Conservation (phyloP, 108 stramenopile genomes). For the Schizochytrium sp. region DNA sequence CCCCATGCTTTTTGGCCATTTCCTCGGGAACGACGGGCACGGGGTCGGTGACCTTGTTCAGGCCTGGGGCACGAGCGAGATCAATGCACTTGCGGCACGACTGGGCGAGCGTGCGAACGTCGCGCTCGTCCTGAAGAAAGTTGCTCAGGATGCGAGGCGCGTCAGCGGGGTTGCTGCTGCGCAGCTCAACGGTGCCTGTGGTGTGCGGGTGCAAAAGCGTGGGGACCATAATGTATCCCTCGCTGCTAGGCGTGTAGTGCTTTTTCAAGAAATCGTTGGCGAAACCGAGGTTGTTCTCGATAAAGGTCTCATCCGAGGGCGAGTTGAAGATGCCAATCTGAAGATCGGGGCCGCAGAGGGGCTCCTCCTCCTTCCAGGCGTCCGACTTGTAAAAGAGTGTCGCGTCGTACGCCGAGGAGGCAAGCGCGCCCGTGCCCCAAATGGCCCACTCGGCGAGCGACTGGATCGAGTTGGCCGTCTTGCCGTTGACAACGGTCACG, state of each 20-base stretch:
- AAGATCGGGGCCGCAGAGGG: not conserved
- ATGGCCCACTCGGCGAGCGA: not conserved
- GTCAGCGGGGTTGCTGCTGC: not conserved
- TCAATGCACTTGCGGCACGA: not conserved
- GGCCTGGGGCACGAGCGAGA: not conserved
- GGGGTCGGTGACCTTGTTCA: not conserved
- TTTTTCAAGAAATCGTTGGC: not conserved
- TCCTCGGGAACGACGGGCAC: not conserved
- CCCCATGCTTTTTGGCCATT: not conserved
- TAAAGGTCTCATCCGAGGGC: not conserved
- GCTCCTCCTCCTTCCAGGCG: not conserved
- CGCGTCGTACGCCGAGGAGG: not conserved
- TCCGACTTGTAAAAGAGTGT: not conserved
- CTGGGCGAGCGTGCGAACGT: not conserved
- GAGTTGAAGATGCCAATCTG: constrained; percentile 5
- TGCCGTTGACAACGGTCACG: not conserved
- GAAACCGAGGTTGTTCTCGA: not conserved
- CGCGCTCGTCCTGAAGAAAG: not conserved
- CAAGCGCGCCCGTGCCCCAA: not conserved
- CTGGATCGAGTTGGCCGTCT: not conserved
- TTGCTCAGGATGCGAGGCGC: not conserved
- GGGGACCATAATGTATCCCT: not conserved
- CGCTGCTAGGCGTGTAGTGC: not conserved
- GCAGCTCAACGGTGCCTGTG: not conserved
- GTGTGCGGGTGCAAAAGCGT: not conserved